phyloP scores from a whole-genome alignment of 2,329 filamentous ascomycete genomes.

The Fusarium sublunatum region DNA sequence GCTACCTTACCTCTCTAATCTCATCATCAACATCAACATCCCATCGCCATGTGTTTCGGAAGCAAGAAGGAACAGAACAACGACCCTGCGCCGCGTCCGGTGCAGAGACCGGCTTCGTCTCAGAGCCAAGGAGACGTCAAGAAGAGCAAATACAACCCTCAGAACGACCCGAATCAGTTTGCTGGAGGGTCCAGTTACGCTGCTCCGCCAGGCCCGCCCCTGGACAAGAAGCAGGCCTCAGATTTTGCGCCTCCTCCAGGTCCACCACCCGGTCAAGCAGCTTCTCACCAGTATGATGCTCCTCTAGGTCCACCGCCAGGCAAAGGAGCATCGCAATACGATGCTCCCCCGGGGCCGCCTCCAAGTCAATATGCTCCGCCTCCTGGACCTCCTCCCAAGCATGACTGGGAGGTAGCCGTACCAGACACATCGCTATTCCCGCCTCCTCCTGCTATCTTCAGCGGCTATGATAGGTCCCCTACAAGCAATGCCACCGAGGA shows the following conservation, averaged over 20 bases:
- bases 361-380: constrained; percentile 46
- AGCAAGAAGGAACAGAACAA: constrained; percentile 55
- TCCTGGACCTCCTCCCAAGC: constrained; percentile 57
- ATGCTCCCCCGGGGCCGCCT: constrained; percentile 26
- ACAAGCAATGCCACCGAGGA: constrained; percentile 75
- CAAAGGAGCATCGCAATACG: constrained; percentile 24
- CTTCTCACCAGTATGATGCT: constrained; percentile 41
- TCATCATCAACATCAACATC: neutral
- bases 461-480: constrained; percentile 71
- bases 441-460: constrained; percentile 75
- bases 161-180: constrained; percentile 38
- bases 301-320: constrained; percentile 50
- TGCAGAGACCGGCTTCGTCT: constrained; percentile 44
- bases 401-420: constrained; percentile 77
- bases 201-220: constrained; percentile 38
- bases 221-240: constrained; percentile 25
- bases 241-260: constrained; percentile 49
- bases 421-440: constrained; percentile 79
- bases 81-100: constrained; percentile 56
- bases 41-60: constrained; percentile 61
- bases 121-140: constrained; percentile 47
- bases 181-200: constrained; percentile 35
- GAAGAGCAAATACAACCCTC: constrained; percentile 43
- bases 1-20: neutral
- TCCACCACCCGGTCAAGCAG: constrained; percentile 39